These are phyloP conservation scores for Ophiocordyceps camponoti-leonardi DNA, from an alignment of 2,329 filamentous ascomycete species.

Conservation along the genomic window DNA sequence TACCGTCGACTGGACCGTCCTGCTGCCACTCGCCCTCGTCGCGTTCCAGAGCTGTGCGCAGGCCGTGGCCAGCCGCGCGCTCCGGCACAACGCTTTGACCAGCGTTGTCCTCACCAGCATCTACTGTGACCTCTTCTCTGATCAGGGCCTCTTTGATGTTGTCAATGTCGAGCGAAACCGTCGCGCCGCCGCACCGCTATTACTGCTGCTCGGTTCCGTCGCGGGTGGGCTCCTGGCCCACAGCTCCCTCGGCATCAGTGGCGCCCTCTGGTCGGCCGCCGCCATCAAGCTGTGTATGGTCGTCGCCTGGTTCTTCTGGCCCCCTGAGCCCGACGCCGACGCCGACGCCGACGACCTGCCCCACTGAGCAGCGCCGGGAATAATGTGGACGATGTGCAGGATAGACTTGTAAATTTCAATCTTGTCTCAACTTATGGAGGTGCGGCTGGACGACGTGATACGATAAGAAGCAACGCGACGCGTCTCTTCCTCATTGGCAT, in stretches of 20 bases:
- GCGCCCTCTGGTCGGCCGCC: conserved; percentile 42
- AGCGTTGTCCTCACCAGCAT: conserved; percentile 68
- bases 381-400: not conserved
- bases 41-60: conserved; percentile 68
- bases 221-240: conserved; percentile 31
- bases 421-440: too few relatives aligned
- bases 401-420: too few relatives aligned
- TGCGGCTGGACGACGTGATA: not conserved
- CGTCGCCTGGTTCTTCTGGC: conserved; percentile 44
- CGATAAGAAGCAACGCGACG: not conserved
- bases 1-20: conserved; percentile 37
- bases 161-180: conserved; percentile 33
- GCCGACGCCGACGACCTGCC: conserved; percentile 9
- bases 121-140: conserved; percentile 66
- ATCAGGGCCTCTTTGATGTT: conserved; percentile 28
- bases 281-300: conserved; percentile 38
- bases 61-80: conserved; percentile 53
- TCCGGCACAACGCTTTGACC: conserved; percentile 54
- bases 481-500: not conserved
- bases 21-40: conserved; percentile 50
- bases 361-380: not conserved
- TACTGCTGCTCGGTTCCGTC: conserved; percentile 32
- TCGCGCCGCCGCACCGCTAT: conserved; percentile 27
- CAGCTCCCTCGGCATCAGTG: conserved; percentile 28
- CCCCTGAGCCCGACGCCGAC: conserved; percentile 20